Base-by-base conservation (phyloP, 1,284 basidiomycete genomes). In the Pseudozyma tsukubaensis region DNA sequence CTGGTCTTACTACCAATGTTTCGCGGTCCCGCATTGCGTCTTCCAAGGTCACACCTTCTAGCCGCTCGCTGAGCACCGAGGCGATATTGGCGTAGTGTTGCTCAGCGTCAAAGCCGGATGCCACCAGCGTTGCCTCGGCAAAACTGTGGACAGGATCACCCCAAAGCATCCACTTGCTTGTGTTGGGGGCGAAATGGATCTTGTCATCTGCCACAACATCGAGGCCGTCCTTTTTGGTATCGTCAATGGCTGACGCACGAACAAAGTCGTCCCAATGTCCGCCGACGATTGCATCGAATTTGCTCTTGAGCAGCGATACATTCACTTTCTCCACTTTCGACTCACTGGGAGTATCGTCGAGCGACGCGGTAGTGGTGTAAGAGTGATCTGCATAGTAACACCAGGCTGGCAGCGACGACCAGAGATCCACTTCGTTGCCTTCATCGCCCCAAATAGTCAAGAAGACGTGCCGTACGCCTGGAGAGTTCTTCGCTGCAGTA, bases 371-470 rank as follows among this genome's bases (percentile, higher is more conserved):
- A 2, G 59, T 52, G 4, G 79, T 77, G 62, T 85, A 86, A 0
- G 68, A 76, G 29, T 83, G 81, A 39, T 86, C 85, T 12, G 85
- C 80, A 48, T 82, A 84, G 59, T 85, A 85, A 13, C 47, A 48
- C 78, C 74, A 82, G 16, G 78, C 78, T 9, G 79, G 78, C 1
- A 79, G 48, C 24, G 63, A 75, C 12, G 62, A 72, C 59, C 59
- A 77, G 4, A 74, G 69, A 67, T 81, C 77, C 19, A 76, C 76
- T 67, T 86, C 85, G 59, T 85, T 85, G 0, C 85, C 85, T 55
- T 86, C 85, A 68, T 86, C 85, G 16, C 85, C 85, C 85, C 85
- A 86, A 37, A 85, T 85, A 1, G 85, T 86, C 4, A 85, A 80
- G 59, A 85, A 82, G 40, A 83, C 83, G 55, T 83, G 72, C 35